These are phyloP conservation scores for Schwanniomyces polymorphus DNA, from an alignment of 805 yeast species.

Conservation along the genomic window DNA sequence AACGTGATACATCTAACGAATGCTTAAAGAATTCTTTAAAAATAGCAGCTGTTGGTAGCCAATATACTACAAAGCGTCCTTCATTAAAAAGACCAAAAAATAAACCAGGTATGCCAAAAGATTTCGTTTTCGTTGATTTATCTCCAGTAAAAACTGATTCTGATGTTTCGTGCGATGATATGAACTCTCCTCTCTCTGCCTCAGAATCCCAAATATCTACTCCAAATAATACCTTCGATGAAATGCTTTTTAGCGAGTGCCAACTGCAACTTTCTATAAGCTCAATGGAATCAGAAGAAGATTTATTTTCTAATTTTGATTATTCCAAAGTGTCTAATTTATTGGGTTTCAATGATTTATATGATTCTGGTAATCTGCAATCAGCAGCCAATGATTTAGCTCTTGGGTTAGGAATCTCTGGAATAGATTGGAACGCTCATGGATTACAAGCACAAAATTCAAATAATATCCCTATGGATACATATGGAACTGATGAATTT, in stretches of 20 bases:
- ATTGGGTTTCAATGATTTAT: constrained; percentile 1
- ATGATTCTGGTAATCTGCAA: constrained; percentile 8
- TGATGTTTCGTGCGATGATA: constrained; percentile 9
- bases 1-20: constrained; percentile 25
- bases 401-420: constrained; percentile 31
- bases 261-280: constrained; percentile 16
- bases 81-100: constrained; percentile 45
- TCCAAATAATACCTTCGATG: constrained; percentile 12
- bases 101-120: constrained; percentile 46
- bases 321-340: not conserved
- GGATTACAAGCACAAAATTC: constrained; percentile 1
- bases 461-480: not conserved
- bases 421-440: constrained; percentile 16
- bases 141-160: constrained; percentile 37
- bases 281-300: constrained; percentile 17
- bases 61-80: constrained; percentile 34
- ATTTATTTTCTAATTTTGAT: constrained; percentile 5
- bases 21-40: constrained; percentile 44
- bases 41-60: constrained; percentile 39
- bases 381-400: constrained; percentile 12
- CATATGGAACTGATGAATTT: constrained; percentile 7
- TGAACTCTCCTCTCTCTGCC: not conserved
- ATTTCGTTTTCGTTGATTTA: constrained; percentile 46
- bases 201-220: constrained; percentile 12
- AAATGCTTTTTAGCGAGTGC: constrained; percentile 12